Evolutionary conservation across 164 flowering plant species (phyloP), one percentile per base, ranked within the genome.

Genomic region (Kingdonia uniflora): DNA sequence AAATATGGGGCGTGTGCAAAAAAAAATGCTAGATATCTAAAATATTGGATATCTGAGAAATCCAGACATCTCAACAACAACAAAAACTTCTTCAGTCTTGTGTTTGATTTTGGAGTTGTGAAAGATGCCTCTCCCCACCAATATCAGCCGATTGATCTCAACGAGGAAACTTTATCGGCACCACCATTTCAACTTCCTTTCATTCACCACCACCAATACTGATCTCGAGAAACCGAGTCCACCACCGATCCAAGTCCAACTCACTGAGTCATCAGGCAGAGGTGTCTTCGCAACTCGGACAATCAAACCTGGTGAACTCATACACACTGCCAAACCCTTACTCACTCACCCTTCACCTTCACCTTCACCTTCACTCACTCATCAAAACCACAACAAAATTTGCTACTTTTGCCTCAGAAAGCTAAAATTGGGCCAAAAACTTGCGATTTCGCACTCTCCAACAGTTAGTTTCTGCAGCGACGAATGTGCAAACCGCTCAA

Each of bases 201-300:
- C 35, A n/a, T 23, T 50, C 55, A 37, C 60, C 22, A 51, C 55
- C 48, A 24, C 39, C 39, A 45, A 48, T 33, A 43, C 33, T 22
- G 20, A 40, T 2, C 52, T 23, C n/a, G 51, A 55, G 54, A 47
- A 23, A 15, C 57, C 69, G 35, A 51, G 45, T 8, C 91, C 95
- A 54, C 97, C 96, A 39, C 96, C 96, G 23, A 83, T 91, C 64
- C 75, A 64, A 42, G 95, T 91, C 17, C 51, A 67, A 1, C 52
- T 81, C 65, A 87, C 96, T 26, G 95, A 79, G 56, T 71, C 82
- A 22, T 80, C 90, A 0, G 97, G 97, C 14, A 76, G 97, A 56
- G 96, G 92, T 19, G 88, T 82, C 37, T 91, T 87, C 61, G 83
- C 96, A 1, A 81, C 95, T 52, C 76, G 95, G 55, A 66, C 58